Conservation (phyloP, 768 basidiomycete species). For the Lentinula sp. region DNA sequence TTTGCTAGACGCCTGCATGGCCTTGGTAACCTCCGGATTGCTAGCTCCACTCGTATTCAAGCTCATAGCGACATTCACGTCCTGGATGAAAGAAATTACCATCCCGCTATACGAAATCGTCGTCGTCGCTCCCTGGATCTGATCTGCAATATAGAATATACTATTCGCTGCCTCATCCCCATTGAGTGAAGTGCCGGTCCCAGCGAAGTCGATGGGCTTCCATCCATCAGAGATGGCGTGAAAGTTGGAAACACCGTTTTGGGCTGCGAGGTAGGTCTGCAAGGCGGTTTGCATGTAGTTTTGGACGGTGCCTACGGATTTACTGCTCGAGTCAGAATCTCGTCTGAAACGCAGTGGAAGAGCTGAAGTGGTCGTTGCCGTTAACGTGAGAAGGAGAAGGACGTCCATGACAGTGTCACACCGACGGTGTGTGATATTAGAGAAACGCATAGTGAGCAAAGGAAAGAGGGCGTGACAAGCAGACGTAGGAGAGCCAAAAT, state of each 20-base stretch:
- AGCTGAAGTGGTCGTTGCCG: neutral
- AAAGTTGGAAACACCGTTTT: neutral
- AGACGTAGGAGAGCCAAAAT: neutral
- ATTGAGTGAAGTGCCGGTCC: neutral
- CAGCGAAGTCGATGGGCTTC: constrained; percentile 1
- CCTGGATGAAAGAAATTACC: neutral
- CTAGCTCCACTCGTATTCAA: neutral
- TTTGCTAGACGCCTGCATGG: neutral
- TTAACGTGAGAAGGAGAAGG: neutral
- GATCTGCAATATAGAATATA: neutral
- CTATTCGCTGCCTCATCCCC: neutral
- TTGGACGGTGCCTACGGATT: neutral
- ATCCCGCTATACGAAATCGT: neutral
- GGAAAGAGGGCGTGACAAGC: neutral
- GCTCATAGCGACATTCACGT: neutral
- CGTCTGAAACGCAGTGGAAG: neutral
- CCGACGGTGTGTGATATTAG: neutral
- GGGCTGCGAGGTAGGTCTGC: neutral
- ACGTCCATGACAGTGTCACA: neutral
- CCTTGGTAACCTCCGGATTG: neutral
- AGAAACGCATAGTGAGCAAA: neutral
- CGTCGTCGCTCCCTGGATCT: neutral
- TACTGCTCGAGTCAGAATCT: neutral
- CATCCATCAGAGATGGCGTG: neutral
- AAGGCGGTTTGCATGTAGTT: constrained; percentile 3